Conservation (phyloP, 345 rosid species). For the Brassica juncea region DNA sequence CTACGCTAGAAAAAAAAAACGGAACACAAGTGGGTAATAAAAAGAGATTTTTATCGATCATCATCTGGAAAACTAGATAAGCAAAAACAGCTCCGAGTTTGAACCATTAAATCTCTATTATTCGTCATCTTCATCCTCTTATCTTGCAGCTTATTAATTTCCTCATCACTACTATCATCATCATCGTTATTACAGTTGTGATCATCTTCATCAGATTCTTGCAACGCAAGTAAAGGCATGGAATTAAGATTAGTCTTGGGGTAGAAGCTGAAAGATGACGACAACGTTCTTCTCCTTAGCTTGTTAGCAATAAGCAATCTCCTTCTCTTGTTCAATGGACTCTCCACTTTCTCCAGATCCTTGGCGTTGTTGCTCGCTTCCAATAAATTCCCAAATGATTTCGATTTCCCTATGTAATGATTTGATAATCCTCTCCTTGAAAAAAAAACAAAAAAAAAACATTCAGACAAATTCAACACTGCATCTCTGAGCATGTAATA, state of each 20-base stretch:
- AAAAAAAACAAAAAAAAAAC: not conserved
- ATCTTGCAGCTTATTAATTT: slow-evolving; percentile 14
- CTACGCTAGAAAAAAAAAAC: not conserved
- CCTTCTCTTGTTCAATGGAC: slow-evolving; percentile 77
- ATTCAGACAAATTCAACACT: not conserved
- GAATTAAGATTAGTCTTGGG: slow-evolving; percentile 62
- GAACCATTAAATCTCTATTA: slow-evolving; percentile 24
- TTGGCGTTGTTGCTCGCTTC: slow-evolving; percentile 49
- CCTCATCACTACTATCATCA: slow-evolving; percentile 25
- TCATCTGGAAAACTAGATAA: slow-evolving; percentile 28
- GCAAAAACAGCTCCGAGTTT: slow-evolving; percentile 31
- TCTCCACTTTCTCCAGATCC: slow-evolving; percentile 70
- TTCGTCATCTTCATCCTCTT: slow-evolving; percentile 33
- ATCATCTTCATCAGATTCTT: slow-evolving; percentile 44
- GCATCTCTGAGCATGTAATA: not conserved
- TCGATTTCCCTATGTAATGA: slow-evolving; percentile 77
- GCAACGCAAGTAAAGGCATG: slow-evolving; percentile 71
- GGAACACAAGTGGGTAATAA: not conserved
- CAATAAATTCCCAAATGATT: slow-evolving; percentile 68
- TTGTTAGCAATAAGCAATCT: slow-evolving; percentile 59
- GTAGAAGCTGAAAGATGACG: slow-evolving; percentile 47
- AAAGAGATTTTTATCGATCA: slow-evolving; percentile 6
- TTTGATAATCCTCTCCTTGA: slow-evolving; percentile 77
- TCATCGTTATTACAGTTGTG: not conserved
- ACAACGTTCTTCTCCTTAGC: slow-evolving; percentile 40